These are phyloP conservation scores for Parastagonospora avenae DNA, from an alignment of 2,329 filamentous ascomycete species.

Conservation along the genomic window DNA sequence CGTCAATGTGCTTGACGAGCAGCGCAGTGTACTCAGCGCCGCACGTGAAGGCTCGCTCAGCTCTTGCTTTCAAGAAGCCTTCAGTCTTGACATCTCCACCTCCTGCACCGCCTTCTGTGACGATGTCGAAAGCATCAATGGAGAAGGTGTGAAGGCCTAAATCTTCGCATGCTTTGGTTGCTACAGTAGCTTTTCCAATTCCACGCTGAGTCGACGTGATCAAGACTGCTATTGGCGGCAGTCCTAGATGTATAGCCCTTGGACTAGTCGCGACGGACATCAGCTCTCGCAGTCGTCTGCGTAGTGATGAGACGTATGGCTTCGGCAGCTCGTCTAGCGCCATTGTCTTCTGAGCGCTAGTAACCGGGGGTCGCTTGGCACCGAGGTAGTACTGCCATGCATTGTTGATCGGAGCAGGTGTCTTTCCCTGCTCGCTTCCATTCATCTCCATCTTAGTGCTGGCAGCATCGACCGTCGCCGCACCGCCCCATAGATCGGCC, in stretches of 20 bases:
- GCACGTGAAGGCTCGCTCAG: slow-evolving; percentile 87
- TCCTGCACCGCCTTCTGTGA: slow-evolving; percentile 86
- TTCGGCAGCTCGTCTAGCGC: slow-evolving; percentile 47
- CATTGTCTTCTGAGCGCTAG: slow-evolving; percentile 63
- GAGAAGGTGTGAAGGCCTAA: slow-evolving; percentile 88
- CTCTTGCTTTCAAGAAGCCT: slow-evolving; percentile 82
- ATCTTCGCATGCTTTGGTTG: slow-evolving; percentile 78
- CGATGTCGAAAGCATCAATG: slow-evolving; percentile 90
- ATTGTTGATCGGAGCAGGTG: slow-evolving; percentile 76
- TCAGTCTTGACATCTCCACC: slow-evolving; percentile 94
- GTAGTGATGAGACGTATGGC: slow-evolving; percentile 52
- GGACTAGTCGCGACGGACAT: slow-evolving; percentile 88
- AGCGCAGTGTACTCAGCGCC: slow-evolving; percentile 82
- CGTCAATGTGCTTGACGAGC: slow-evolving; percentile 88
- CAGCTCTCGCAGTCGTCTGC: slow-evolving; percentile 76
- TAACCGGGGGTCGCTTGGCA: slow-evolving; percentile 68
- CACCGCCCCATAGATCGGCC: slow-evolving; percentile 80
- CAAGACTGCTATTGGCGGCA: slow-evolving; percentile 87
- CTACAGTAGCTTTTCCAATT: slow-evolving; percentile 87
- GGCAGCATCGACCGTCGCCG: slow-evolving; percentile 83
- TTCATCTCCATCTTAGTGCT: slow-evolving; percentile 91
- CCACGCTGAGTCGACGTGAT: slow-evolving; percentile 90
- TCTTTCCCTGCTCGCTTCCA: slow-evolving; percentile 79
- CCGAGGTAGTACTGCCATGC: slow-evolving; percentile 92
- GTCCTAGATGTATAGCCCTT: slow-evolving; percentile 81